Percentiles rank a stretch among this genome's conserved stretches.
These are phyloP conservation scores for Entomortierella chlamydospora DNA, from an alignment of 192 early-diverging fungal species.

Conservation along the genomic window DNA sequence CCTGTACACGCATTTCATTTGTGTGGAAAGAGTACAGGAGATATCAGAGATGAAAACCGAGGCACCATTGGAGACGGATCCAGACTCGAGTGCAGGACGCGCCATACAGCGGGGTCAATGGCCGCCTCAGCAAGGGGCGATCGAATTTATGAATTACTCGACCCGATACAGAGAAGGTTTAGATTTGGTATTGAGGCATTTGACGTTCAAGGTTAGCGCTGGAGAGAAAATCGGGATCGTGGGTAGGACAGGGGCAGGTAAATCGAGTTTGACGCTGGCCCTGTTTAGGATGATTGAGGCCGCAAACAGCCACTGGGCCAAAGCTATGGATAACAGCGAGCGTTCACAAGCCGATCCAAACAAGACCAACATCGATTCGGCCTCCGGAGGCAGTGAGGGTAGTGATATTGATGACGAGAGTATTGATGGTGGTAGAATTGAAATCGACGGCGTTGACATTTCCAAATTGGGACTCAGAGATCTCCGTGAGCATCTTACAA, in stretches of 20 bases:
- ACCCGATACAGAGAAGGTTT: conserved; percentile 77
- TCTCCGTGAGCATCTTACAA: conserved; percentile 67
- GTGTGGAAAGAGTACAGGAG: conserved; percentile 46
- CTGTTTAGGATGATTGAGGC: conserved; percentile 63
- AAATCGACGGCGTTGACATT: conserved; percentile 79
- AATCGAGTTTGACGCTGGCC: conserved; percentile 63
- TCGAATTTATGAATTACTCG: conserved; percentile 74
- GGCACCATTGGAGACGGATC: conserved; percentile 16
- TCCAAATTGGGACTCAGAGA: conserved; percentile 65
- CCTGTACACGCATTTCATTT: conserved; percentile 56
- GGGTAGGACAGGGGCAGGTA: conserved; percentile 68
- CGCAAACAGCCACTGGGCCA: conserved; percentile 11
- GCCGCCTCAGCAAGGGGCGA: conserved; percentile 73
- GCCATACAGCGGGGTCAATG: conserved; percentile 72
- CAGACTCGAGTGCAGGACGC: conserved; percentile 59
- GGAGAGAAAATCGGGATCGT: conserved; percentile 88
- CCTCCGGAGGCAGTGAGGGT: not conserved
- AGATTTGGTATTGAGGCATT: conserved; percentile 76
- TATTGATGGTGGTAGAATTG: conserved; percentile 64
- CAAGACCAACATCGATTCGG: no score
- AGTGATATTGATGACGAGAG: not conserved
- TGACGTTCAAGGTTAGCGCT: conserved; percentile 71
- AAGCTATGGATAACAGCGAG: not conserved
- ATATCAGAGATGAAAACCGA: conserved; percentile 39
- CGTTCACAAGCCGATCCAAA: no score